Percentiles rank a stretch among this genome's conserved stretches.
Evolutionary conservation across 495 filamentous ascomycete species (phyloP).

Genomic region (Penicillium canescens): DNA sequence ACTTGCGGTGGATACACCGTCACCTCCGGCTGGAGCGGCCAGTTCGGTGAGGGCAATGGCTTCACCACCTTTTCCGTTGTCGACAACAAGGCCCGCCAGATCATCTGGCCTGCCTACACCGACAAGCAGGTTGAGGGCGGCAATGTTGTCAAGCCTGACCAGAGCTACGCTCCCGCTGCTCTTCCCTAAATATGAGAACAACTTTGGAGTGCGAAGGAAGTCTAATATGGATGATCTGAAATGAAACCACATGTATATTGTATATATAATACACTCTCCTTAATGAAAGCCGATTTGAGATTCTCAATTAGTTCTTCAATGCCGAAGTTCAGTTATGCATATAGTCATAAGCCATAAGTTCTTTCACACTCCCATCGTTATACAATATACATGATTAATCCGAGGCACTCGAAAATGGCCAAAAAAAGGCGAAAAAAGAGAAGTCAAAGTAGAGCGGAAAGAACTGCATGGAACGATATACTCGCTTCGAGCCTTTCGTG

Average conservation of each 20-base stretch:
- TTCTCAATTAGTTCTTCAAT: background rate
- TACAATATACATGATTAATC: too few relatives aligned
- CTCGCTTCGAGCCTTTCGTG: too few relatives aligned
- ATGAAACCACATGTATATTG: background rate
- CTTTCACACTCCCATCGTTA: too few relatives aligned
- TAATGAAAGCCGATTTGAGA: conserved; percentile 1
- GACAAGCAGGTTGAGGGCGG: conserved; percentile 48
- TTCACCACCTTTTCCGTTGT: conserved; percentile 55
- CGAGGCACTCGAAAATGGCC: too few relatives aligned
- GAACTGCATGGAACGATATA: too few relatives aligned
- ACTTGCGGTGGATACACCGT: conserved; percentile 51
- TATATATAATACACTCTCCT: conserved; percentile 4
- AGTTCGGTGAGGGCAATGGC: conserved; percentile 51
- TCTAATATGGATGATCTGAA: background rate
- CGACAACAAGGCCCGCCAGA: conserved; percentile 37
- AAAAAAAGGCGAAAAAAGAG: too few relatives aligned
- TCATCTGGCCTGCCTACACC: conserved; percentile 51
- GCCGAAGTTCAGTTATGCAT: too few relatives aligned
- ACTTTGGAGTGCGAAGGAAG: background rate
- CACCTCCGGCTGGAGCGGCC: conserved; percentile 56
- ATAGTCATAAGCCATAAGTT: too few relatives aligned
- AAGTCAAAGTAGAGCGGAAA: too few relatives aligned
- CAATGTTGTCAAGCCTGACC: conserved; percentile 49
- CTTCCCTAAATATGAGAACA: conserved; percentile 20
- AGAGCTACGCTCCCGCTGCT: conserved; percentile 51